phyloP scores from a whole-genome alignment of 495 filamentous ascomycete species.

The Sphaerosporella brunnea region DNA sequence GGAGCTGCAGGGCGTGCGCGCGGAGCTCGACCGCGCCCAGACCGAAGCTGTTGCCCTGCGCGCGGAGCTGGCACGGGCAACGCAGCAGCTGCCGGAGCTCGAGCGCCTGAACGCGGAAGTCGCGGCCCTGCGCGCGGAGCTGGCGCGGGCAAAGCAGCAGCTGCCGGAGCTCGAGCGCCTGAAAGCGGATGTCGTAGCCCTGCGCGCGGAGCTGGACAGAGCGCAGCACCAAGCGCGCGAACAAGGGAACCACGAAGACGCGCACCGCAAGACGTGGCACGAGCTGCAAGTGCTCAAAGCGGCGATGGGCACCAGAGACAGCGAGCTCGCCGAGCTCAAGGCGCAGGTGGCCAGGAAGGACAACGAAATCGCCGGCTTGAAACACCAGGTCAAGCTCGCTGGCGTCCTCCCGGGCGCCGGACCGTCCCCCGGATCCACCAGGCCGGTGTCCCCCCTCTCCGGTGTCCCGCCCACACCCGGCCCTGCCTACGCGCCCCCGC shows the following conservation, averaged over 20 bases:
- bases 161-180: neutral
- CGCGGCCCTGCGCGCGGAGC: neutral
- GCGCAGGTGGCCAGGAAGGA: neutral
- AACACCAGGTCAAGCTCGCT: too few relatives aligned
- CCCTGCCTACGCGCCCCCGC: neutral
- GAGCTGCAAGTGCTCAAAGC: neutral
- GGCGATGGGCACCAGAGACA: neutral
- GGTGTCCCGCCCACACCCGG: neutral
- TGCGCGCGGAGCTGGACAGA: neutral
- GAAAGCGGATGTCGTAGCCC: neutral
- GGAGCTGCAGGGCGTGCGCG: neutral
- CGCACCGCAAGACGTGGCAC: neutral
- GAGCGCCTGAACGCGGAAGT: neutral
- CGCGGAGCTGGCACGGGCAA: neutral
- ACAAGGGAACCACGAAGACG: neutral
- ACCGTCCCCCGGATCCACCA: neutral
- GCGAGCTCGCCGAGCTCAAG: neutral
- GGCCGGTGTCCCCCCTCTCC: neutral
- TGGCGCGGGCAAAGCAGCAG: neutral
- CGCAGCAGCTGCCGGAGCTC: neutral
- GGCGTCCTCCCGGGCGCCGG: neutral
- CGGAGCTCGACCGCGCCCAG: neutral
- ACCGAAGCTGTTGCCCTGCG: neutral
- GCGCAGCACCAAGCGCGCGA: neutral
- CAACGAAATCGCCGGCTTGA: neutral